Percentiles rank a stretch among this genome's conserved stretches.
Conservation (phyloP, 352 stramenopile species). For the Globisporangium nunn region DNA sequence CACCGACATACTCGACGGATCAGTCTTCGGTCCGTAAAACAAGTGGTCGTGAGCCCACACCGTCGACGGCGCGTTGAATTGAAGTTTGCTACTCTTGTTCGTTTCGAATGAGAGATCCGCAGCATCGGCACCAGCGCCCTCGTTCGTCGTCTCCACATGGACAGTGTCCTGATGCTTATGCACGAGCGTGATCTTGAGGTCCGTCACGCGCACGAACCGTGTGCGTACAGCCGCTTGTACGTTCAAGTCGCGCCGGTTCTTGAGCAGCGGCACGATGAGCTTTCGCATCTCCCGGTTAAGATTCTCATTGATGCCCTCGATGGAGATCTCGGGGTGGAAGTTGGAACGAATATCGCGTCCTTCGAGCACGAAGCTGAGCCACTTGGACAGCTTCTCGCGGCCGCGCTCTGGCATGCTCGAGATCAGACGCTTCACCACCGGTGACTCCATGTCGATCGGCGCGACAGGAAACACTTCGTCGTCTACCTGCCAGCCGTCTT, state of each 20-base stretch:
- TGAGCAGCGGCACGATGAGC: slow-evolving; percentile 63
- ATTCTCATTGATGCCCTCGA: slow-evolving; percentile 59
- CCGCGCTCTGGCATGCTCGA: slow-evolving; percentile 56
- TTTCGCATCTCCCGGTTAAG: slow-evolving; percentile 56
- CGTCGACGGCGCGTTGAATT: slow-evolving; percentile 5
- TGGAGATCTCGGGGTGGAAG: slow-evolving; percentile 64
- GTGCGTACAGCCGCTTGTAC: slow-evolving; percentile 57
- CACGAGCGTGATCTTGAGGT: slow-evolving; percentile 61
- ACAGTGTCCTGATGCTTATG: slow-evolving; percentile 58
- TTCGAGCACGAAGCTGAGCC: slow-evolving; percentile 64
- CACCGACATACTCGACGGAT: slow-evolving; percentile 47
- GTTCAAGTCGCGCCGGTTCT: slow-evolving; percentile 62
- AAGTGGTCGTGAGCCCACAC: slow-evolving; percentile 51
- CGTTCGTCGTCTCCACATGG: slow-evolving; percentile 25
- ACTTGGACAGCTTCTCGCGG: slow-evolving; percentile 63
- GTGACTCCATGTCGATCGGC: slow-evolving; percentile 73
- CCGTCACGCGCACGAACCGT: slow-evolving; percentile 50
- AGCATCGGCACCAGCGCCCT: background rate
- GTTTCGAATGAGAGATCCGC: background rate
- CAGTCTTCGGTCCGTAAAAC: slow-evolving; percentile 62
- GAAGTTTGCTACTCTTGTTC: background rate
- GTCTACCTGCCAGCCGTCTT: slow-evolving; percentile 49
- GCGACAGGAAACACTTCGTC: slow-evolving; percentile 57
- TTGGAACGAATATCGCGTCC: slow-evolving; percentile 63
- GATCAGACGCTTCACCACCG: slow-evolving; percentile 58